Base-by-base conservation (phyloP, 2,329 filamentous ascomycete species). In the Aspergillaceae sp. region DNA sequence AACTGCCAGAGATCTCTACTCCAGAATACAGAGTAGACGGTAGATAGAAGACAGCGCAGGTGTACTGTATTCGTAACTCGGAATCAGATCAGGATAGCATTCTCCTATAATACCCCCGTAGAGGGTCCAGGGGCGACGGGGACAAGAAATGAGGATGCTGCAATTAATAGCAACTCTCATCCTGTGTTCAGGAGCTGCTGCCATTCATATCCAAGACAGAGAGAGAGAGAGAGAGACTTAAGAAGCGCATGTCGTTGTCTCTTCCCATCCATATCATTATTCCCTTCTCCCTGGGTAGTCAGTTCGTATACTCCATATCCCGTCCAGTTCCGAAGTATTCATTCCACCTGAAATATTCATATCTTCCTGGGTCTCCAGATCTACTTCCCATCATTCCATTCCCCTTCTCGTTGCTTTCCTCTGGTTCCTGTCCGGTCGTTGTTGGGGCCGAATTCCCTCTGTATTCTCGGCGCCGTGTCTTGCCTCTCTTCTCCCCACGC, bases 51-150 rank as follows among this genome's bases (percentile, higher is more conserved):
- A 19, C 19, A 19, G 19, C 2, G 19, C 19, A 19, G 19, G 19
- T 19, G 19, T 19, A 19, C 19, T 19, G 19, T 19, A 19, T 19
- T 19, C 19, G 19, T 19, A 19, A 19, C 19, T 19, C 19, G 19
- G 19, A 19, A 19, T 19, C 19, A 19, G 1, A 19, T 19, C 19
- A 19, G 19, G 19, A 19, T 19, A 19, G 19, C 19, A 19, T 19
- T 8, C 28, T 27, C 28, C 7, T 10, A 40, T 40, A 40, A 10
- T 10, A 29, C 9, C 11, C 11, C 9, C 38, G 28, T 26, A 40
- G 38, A 40, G 38, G 38, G 38, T 40, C 38, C 38, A 40, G 38
- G 38, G 38, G 38, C 38, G n/a, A 40, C 8, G 34, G 28, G n/a
- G 38, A 40, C 19, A 19, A 19, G 19, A 19, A 19, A 19, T 19